Percentiles rank a stretch among this genome's conserved stretches.
Evolutionary conservation across 495 filamentous ascomycete genomes (phyloP).

Genomic region (Pyronema omphalodes): DNA sequence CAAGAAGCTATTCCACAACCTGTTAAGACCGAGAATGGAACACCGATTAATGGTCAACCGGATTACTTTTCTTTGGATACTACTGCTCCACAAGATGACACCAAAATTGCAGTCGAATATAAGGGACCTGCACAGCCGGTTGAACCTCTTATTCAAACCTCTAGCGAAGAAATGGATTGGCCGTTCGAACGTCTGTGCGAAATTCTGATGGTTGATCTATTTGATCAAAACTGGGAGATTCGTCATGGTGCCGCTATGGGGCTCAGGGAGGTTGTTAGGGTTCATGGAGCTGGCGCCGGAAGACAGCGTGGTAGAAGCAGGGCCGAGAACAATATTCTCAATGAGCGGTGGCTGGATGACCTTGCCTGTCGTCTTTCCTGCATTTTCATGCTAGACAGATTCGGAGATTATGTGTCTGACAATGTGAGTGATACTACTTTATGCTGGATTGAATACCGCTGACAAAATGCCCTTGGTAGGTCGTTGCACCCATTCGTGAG

Average conservation of each 20-base stretch:
- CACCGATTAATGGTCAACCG: constrained; percentile 25
- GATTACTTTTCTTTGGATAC: constrained; percentile 81
- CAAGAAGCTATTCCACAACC: constrained; percentile 52
- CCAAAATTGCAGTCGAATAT: constrained; percentile 86
- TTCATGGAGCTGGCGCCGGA: constrained; percentile 84
- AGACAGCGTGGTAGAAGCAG: constrained; percentile 50
- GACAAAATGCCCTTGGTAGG: constrained; percentile 4
- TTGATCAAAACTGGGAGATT: constrained; percentile 88
- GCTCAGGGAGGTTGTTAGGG: constrained; percentile 73
- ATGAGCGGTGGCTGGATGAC: constrained; percentile 77
- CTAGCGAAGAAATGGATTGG: constrained; percentile 65
- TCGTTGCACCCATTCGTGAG: constrained; percentile 87
- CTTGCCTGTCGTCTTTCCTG: constrained; percentile 80
- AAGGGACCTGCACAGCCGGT: constrained; percentile 55
- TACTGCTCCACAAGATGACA: constrained; percentile 59
- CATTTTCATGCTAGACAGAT: constrained; percentile 91
- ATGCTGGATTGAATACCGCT: background rate
- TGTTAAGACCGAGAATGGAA: constrained; percentile 40
- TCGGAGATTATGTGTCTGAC: constrained; percentile 94
- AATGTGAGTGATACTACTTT: constrained; percentile 32
- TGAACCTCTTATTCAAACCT: constrained; percentile 38
- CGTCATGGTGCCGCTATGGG: constrained; percentile 96
- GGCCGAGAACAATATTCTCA: constrained; percentile 56
- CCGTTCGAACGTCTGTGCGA: constrained; percentile 88
- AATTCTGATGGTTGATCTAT: constrained; percentile 76